A percentile compares a stretch with the other conserved stretches of the same genome.
phyloP scores from a whole-genome alignment of 768 basidiomycete genomes.

The Cubamyces sp. region DNA sequence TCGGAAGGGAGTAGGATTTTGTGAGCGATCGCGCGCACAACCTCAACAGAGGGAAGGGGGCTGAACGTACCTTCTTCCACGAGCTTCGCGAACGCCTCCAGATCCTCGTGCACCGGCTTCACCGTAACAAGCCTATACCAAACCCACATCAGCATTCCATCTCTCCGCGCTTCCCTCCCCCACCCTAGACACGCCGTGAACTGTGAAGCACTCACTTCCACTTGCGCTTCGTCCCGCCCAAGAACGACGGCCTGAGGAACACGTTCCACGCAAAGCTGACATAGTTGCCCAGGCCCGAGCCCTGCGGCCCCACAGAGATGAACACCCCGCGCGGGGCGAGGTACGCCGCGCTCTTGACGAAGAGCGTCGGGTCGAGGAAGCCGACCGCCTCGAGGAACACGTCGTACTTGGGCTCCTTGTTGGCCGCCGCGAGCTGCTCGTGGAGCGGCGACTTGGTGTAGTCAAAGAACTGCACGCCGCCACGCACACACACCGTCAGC shows the following conservation, averaged over 20 bases:
- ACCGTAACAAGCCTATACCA: slow-evolving; percentile 39
- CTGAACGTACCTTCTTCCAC: slow-evolving; percentile 27
- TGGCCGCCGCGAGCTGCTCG: slow-evolving; percentile 47
- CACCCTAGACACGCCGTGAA: too few relatives aligned
- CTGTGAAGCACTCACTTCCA: slow-evolving; percentile 45
- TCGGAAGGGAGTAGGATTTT: too few relatives aligned
- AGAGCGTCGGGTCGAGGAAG: slow-evolving; percentile 51
- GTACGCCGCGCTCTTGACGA: slow-evolving; percentile 53
- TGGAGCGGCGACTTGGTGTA: slow-evolving; percentile 58
- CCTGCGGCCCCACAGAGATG: slow-evolving; percentile 55
- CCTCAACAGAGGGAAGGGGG: too few relatives aligned
- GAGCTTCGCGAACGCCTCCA: slow-evolving; percentile 37
- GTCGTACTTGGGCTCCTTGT: slow-evolving; percentile 56
- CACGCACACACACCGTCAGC: background rate
- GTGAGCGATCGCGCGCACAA: too few relatives aligned
- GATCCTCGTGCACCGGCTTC: slow-evolving; percentile 39
- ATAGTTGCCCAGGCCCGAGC: slow-evolving; percentile 38
- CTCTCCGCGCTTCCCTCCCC: background rate
- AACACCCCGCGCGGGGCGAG: slow-evolving; percentile 57
- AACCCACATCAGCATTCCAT: background rate
- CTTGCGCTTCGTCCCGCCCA: slow-evolving; percentile 55
- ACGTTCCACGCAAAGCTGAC: slow-evolving; percentile 40
- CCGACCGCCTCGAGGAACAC: slow-evolving; percentile 65
- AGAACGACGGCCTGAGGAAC: slow-evolving; percentile 46
- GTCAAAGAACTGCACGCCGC: slow-evolving; percentile 54